Evolutionary conservation across 2,329 filamentous ascomycete species (phyloP), one percentile per base, ranked within the genome.

Genomic region (Salinomyces thailandicus): DNA sequence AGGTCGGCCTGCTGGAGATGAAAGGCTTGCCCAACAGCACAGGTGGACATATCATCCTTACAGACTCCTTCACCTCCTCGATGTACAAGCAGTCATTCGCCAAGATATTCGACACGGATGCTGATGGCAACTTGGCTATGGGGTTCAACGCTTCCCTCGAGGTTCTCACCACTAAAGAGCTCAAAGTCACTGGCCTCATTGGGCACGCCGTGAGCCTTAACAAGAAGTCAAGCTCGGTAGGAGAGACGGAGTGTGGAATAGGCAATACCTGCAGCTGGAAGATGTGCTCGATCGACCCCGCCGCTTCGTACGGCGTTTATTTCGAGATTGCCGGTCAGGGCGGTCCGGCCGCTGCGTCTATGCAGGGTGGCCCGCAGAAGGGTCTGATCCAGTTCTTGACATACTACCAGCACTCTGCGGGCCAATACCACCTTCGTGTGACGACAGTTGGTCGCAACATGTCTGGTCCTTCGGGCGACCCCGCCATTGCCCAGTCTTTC

Each of bases 61-160:
- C 91, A 1, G 91, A 98, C 61, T 95, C 87, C 60, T 98, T 98
- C 60, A 96, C 89, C 3, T 93, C 91, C 0, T 96, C 89, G 40
- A 95, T 98, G 80, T 98, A 96, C 71, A 95, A 91, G 67, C 91
- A 98, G 60, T 96, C 91, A 0, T 98, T 98, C 55, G 81, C 93
- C 35, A 81, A 93, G 41, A 79, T 98, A 13, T 98, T 98, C 56
- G 91, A 98, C 59, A 95, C 95, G 63, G 91, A 98, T 56, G 85
- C 74, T 2, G 81, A 93, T 41, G 91, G 95, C 48, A 94, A 95
- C 58, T 73, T 98, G 11, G 66, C 93, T 7, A 98, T 98, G 91
- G 91, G 86, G 30, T 98, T 98, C 69, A 98, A 98, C 56, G 91
- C 86, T 19, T 86, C 87, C 8, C 71, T 98, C 9, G 91, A 98